Conservation (phyloP, 306 rosid genomes). For the Dalbergia cultrata region DNA sequence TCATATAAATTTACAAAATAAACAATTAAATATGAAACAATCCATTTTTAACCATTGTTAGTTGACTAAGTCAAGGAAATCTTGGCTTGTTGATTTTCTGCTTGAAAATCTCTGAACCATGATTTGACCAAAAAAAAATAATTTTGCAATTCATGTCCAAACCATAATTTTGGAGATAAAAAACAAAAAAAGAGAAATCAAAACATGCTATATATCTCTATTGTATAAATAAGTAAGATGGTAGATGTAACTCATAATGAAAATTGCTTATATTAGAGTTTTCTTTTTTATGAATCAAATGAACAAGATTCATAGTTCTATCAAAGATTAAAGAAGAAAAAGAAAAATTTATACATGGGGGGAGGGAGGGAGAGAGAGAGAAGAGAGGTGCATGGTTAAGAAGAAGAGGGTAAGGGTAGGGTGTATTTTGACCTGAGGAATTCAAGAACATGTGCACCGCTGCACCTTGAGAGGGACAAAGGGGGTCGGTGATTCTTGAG, state of each 20-base stretch:
- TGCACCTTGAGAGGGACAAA: constrained; percentile 89
- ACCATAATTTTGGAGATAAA: not conserved
- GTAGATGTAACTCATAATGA: not conserved
- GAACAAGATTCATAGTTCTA: not conserved
- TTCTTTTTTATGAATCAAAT: no score
- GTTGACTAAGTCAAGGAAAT: not conserved
- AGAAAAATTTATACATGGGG: not conserved
- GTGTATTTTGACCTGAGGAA: constrained; percentile 62
- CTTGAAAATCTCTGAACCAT: no score
- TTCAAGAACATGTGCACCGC: constrained; percentile 98
- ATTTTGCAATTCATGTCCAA: not conserved
- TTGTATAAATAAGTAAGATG: not conserved
- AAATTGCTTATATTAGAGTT: no score
- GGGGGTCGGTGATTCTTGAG: constrained; percentile 97
- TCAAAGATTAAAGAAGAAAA: not conserved
- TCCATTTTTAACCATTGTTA: not conserved
- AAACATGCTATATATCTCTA: not conserved
- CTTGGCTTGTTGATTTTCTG: no score
- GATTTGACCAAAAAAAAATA: no score
- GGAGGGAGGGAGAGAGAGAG: not conserved
- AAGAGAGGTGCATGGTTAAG: constrained; percentile 20
- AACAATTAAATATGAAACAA: no score
- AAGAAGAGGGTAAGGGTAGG: not conserved
- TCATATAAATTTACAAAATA: no score
- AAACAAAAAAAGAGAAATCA: not conserved